These are phyloP conservation scores for Zasmidium citrigriseum DNA, from an alignment of 2,329 filamentous ascomycete species.

Conservation along the genomic window DNA sequence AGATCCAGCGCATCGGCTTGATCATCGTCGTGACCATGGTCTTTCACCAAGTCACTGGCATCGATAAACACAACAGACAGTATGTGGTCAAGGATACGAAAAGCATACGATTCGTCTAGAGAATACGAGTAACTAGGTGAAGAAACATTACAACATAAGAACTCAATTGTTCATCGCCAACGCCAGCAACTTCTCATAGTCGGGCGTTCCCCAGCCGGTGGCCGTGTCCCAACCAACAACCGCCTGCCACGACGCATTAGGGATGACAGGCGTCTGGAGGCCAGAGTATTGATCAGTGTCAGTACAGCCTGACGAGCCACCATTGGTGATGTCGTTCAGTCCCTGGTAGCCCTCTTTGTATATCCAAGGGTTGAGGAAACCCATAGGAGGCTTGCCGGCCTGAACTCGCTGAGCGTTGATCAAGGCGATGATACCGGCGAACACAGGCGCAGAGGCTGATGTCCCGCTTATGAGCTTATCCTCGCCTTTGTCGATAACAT, in stretches of 20 bases:
- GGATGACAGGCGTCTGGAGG: constrained; percentile 17
- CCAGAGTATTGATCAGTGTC: constrained; percentile 30
- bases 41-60: no score
- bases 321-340: constrained; percentile 51
- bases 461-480: constrained; percentile 51
- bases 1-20: no score
- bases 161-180: constrained; percentile 11
- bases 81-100: no score
- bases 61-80: no score
- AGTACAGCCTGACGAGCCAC: constrained; percentile 41
- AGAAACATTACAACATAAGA: background rate
- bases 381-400: constrained; percentile 52
- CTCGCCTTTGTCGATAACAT: constrained; percentile 44
- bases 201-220: constrained; percentile 35
- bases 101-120: no score
- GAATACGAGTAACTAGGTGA: background rate
- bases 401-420: constrained; percentile 43
- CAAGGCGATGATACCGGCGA: constrained; percentile 61
- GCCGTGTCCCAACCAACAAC: constrained; percentile 36
- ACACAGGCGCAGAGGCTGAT: constrained; percentile 59
- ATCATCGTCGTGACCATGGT: no score
- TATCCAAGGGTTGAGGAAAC: constrained; percentile 64
- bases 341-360: constrained; percentile 55
- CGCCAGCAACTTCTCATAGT: constrained; percentile 24
- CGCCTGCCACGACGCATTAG: constrained; percentile 30